Conservation (phyloP, 2,329 filamentous ascomycete genomes). For the Talaromyces verruculosus region DNA sequence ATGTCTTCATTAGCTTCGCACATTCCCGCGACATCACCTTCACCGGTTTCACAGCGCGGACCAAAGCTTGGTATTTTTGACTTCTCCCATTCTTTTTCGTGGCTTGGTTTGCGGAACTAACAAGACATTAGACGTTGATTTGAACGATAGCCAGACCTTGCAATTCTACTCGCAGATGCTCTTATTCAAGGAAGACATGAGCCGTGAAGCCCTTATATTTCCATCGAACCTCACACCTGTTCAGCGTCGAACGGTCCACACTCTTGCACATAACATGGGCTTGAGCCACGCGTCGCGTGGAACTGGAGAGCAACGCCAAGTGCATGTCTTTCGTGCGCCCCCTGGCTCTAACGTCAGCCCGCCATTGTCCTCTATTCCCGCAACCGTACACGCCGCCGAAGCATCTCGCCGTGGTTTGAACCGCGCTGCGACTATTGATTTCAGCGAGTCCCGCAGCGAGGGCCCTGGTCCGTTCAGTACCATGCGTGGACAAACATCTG, state of each 20-base stretch:
- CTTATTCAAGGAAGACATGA: slow-evolving; percentile 78
- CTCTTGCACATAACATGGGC: slow-evolving; percentile 91
- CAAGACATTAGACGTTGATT: slow-evolving; percentile 66
- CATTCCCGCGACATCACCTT: slow-evolving; percentile 64
- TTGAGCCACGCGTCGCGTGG: slow-evolving; percentile 89
- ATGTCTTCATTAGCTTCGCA: slow-evolving; percentile 73
- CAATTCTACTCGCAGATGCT: slow-evolving; percentile 87
- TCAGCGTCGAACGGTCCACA: slow-evolving; percentile 88
- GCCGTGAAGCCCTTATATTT: slow-evolving; percentile 80
- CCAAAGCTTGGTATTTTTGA: slow-evolving; percentile 38
- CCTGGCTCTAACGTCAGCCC: slow-evolving; percentile 58
- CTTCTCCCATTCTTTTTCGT: not conserved
- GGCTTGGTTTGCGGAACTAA: not conserved
- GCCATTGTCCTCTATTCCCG: slow-evolving; percentile 58
- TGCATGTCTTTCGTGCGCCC: slow-evolving; percentile 73
- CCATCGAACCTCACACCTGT: slow-evolving; percentile 75
- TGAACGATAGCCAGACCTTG: slow-evolving; percentile 86
- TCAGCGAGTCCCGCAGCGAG: slow-evolving; percentile 76
- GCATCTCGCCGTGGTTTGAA: slow-evolving; percentile 81
- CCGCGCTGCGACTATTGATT: slow-evolving; percentile 95
- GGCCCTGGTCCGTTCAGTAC: slow-evolving; percentile 71
- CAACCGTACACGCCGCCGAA: slow-evolving; percentile 67
- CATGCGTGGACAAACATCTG: slow-evolving; percentile 71
- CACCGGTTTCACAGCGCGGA: slow-evolving; percentile 61
- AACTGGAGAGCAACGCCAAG: slow-evolving; percentile 79